A percentile compares a stretch with the other conserved stretches of the same genome.
These are phyloP conservation scores for Aspergillus texensis DNA, from an alignment of 2,329 filamentous ascomycete genomes.

Conservation along the genomic window DNA sequence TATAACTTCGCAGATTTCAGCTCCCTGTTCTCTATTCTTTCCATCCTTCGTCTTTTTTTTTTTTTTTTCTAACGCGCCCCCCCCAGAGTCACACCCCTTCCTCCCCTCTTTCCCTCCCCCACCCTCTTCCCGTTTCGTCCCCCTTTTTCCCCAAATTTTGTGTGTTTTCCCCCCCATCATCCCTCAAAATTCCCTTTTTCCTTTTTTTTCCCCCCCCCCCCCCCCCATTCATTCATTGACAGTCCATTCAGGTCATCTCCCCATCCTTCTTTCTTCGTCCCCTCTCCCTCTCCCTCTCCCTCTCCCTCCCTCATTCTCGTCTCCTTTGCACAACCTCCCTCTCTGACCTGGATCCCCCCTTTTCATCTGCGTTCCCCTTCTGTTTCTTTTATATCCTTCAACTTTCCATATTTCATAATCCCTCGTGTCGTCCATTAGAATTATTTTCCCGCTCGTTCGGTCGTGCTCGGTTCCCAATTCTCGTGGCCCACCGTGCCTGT, in stretches of 20 bases:
- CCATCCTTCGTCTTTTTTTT: too few species aligned
- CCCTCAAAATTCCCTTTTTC: too few species aligned
- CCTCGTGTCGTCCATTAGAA: slow-evolving; percentile 10
- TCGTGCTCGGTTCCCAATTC: not conserved
- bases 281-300: slow-evolving; percentile 8
- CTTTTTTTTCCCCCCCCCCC: too few species aligned
- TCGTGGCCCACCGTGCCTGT: slow-evolving; percentile 13
- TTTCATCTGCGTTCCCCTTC: slow-evolving; percentile 13
- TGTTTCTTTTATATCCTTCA: slow-evolving; percentile 3
- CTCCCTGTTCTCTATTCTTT: too few species aligned
- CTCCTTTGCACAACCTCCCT: slow-evolving; percentile 5
- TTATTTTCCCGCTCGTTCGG: slow-evolving; percentile 8
- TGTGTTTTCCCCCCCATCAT: too few species aligned
- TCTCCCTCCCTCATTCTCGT: not conserved
- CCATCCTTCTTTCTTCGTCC: slow-evolving; percentile 8
- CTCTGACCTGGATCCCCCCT: not conserved
- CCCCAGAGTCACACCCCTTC: too few species aligned
- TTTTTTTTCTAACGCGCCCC: too few species aligned
- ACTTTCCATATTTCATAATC: not conserved
- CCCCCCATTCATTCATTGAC: not conserved
- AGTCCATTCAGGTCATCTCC: not conserved
- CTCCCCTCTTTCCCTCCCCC: too few species aligned
- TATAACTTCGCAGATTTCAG: too few species aligned
- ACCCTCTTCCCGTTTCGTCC: too few species aligned
- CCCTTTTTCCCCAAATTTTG: too few species aligned